A percentile compares a stretch with the other conserved stretches of the same genome.
phyloP scores from a whole-genome alignment of 176 grass and related monocot genomes.

The Luzula sylvatica region DNA sequence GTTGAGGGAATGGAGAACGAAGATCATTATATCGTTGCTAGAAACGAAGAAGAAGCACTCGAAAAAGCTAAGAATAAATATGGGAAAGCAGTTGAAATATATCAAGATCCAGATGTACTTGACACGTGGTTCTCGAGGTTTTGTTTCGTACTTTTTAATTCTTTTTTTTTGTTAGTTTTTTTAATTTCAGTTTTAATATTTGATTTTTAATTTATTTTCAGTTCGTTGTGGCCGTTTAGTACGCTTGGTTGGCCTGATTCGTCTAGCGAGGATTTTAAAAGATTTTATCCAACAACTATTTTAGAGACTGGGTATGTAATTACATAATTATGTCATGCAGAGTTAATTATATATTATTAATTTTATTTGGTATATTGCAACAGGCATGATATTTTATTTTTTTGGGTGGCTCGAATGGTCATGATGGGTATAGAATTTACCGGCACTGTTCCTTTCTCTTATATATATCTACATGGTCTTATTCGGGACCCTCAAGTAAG shows the following conservation, averaged over 20 bases:
- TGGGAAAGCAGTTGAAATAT: slow-evolving; percentile 94
- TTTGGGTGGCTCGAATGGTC: slow-evolving; percentile 98
- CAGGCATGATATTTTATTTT: slow-evolving; percentile 99
- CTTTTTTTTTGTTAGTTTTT: too few species aligned
- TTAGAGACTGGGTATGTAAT: slow-evolving; percentile 81
- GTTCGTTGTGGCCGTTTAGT: slow-evolving; percentile 96
- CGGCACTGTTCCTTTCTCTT: slow-evolving; percentile 73
- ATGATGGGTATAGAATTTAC: slow-evolving; percentile 99
- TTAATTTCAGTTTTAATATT: neutral
- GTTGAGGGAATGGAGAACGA: slow-evolving; percentile 86
- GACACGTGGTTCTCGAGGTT: slow-evolving; percentile 99
- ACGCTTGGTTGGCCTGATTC: slow-evolving; percentile 95
- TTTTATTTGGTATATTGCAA: slow-evolving; percentile 23
- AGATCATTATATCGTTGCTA: slow-evolving; percentile 89
- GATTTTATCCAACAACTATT: slow-evolving; percentile 85
- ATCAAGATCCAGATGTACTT: slow-evolving; percentile 93
- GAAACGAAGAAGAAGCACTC: slow-evolving; percentile 67
- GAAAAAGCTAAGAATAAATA: slow-evolving; percentile 64
- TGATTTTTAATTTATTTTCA: slow-evolving; percentile 33
- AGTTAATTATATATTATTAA: slow-evolving; percentile 10
- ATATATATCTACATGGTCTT: slow-evolving; percentile 97
- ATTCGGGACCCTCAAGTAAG: slow-evolving; percentile 90
- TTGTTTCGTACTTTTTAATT: too few species aligned
- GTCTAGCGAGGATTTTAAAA: slow-evolving; percentile 72
- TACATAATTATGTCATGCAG: slow-evolving; percentile 11